These are phyloP conservation scores for Suillus cothurnatus DNA, from an alignment of 768 basidiomycete species.

Conservation along the genomic window DNA sequence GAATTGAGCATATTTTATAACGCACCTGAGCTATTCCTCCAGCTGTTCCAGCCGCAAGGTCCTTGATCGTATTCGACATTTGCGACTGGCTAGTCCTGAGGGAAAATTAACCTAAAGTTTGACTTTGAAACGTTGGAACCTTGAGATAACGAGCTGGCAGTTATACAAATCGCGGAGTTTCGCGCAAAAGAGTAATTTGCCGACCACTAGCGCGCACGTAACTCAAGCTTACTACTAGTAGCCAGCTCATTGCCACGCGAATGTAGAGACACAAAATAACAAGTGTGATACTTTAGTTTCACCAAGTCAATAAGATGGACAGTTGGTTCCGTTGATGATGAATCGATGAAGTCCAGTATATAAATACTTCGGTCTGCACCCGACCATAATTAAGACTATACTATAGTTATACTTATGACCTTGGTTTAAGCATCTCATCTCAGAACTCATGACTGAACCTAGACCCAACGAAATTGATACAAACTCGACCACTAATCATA, in stretches of 20 bases:
- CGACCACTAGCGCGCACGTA: not conserved
- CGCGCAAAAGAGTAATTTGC: constrained; percentile 18
- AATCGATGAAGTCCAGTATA: not conserved
- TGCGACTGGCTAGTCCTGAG: constrained; percentile 16
- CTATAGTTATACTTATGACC: not conserved
- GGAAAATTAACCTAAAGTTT: not conserved
- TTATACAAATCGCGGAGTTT: constrained; percentile 16
- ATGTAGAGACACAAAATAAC: not conserved
- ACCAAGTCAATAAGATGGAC: not conserved
- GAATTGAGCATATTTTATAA: constrained; percentile 4
- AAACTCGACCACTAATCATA: not conserved
- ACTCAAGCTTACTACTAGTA: not conserved
- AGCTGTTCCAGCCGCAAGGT: constrained; percentile 87
- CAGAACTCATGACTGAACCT: constrained; percentile 1
- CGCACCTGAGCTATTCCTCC: constrained; percentile 86
- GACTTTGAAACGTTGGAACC: not conserved
- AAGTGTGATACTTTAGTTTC: not conserved
- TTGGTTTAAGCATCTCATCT: not conserved
- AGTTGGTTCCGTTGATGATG: not conserved
- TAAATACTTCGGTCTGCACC: not conserved
- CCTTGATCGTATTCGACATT: constrained; percentile 71
- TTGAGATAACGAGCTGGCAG: not conserved
- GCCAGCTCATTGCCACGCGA: not conserved
- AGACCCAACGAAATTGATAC: not conserved
- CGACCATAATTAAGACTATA: not conserved